A percentile compares a stretch with the other conserved stretches of the same genome.
These are phyloP conservation scores for Botrytis paeoniae DNA, from an alignment of 2,329 filamentous ascomycete genomes.

Conservation along the genomic window DNA sequence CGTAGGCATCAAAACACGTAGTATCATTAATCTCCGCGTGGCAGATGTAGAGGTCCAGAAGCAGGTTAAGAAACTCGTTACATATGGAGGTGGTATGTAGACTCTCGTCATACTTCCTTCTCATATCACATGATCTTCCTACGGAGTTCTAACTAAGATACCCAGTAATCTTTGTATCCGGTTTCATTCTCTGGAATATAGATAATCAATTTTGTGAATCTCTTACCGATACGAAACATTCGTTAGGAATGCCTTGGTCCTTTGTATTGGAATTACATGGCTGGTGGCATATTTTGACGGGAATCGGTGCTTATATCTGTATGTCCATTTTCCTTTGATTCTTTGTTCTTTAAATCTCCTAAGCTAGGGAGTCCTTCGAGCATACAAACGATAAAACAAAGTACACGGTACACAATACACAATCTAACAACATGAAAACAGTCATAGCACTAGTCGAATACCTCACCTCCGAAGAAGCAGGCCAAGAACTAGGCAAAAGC, in stretches of 20 bases:
- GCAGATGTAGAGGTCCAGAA: slow-evolving; percentile 27
- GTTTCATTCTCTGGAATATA: slow-evolving; percentile 55
- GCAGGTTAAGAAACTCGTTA: slow-evolving; percentile 30
- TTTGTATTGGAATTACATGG: slow-evolving; percentile 58
- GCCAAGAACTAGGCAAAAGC: slow-evolving; percentile 28
- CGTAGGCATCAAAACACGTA: slow-evolving; percentile 30
- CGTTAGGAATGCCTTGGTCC: slow-evolving; percentile 52
- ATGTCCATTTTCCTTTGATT: slow-evolving; percentile 7
- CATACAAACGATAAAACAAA: not conserved
- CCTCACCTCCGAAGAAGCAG: slow-evolving; percentile 37
- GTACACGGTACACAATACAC: too few relatives aligned
- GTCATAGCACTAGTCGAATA: slow-evolving; percentile 39
- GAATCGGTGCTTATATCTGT: slow-evolving; percentile 47
- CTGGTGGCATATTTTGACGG: slow-evolving; percentile 63
- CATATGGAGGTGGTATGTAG: slow-evolving; percentile 32
- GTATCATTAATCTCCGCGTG: slow-evolving; percentile 32
- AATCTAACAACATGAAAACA: slow-evolving; percentile 17
- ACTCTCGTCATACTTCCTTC: not conserved
- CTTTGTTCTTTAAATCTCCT: too few relatives aligned
- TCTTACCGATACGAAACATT: slow-evolving; percentile 45
- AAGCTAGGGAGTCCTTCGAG: not conserved
- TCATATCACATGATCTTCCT: too few relatives aligned
- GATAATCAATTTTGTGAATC: slow-evolving; percentile 52
- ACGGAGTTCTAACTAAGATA: not conserved
- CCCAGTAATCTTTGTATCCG: slow-evolving; percentile 41